Conservation (phyloP, 1,284 basidiomycete species). For the Phlebopus sp. region DNA sequence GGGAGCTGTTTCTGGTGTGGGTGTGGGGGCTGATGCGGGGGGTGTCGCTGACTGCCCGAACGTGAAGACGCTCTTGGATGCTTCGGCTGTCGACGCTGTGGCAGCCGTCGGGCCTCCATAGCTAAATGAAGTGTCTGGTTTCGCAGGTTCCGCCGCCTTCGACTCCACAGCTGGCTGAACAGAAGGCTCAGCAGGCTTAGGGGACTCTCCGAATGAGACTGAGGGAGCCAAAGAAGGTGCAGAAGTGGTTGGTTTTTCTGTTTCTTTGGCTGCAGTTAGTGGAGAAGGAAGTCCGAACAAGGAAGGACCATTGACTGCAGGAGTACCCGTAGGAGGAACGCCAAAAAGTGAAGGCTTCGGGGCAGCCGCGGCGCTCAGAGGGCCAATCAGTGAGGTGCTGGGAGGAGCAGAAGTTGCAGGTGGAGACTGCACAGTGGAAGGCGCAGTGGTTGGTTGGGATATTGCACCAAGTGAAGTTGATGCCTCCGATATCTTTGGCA, state of each 20-base stretch:
- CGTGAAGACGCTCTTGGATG: constrained; percentile 25
- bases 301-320: constrained; percentile 1
- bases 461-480: constrained; percentile 19
- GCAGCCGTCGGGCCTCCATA: constrained; percentile 14
- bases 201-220: constrained; percentile 21
- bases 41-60: constrained; percentile 21
- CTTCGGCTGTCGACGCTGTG: constrained; percentile 15
- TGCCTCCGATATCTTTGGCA: constrained; percentile 8
- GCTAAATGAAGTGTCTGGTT: constrained; percentile 11
- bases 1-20: constrained; percentile 8
- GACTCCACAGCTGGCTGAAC: constrained; percentile 9
- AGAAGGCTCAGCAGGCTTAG: constrained; percentile 19
- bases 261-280: constrained; percentile 16
- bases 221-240: constrained; percentile 8
- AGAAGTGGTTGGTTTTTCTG: constrained; percentile 10
- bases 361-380: constrained; percentile 1
- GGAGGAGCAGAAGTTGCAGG: constrained; percentile 8
- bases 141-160: constrained; percentile 8
- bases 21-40: constrained; percentile 2
- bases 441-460: constrained; percentile 7
- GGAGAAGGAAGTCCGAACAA: constrained; percentile 3
- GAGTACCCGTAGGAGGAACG: neutral
- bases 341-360: constrained; percentile 1
- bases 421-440: constrained; percentile 11
- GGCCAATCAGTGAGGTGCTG: constrained; percentile 7